phyloP scores from a whole-genome alignment of 148 eudicot species.

The Hydrangea macrophylla region DNA sequence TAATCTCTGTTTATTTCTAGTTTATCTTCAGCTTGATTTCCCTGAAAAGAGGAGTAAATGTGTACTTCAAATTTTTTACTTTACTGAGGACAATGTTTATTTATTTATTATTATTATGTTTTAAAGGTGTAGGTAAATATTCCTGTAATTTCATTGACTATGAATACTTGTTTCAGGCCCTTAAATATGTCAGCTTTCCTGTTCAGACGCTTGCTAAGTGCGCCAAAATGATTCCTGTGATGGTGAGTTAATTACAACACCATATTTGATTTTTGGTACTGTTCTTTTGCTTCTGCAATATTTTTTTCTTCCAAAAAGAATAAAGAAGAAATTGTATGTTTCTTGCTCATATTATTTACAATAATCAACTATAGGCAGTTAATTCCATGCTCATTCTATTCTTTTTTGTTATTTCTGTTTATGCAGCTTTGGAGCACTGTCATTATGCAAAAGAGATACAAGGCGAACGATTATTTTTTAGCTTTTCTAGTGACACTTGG shows the following conservation, averaged over 20 bases:
- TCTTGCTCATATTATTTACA: neutral
- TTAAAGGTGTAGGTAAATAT: neutral
- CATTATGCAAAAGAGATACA: constrained; percentile 92
- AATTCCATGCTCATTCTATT: neutral
- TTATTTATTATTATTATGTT: too few relatives aligned
- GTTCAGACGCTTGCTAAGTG: constrained; percentile 96
- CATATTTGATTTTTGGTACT: too few relatives aligned
- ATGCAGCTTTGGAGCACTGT: constrained; percentile 86
- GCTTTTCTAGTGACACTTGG: constrained; percentile 84
- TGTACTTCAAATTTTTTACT: neutral
- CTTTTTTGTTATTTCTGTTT: neutral
- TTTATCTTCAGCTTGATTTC: neutral
- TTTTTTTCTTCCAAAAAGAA: too few relatives aligned
- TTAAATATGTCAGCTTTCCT: constrained; percentile 95
- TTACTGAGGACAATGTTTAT: neutral
- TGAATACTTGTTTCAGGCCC: constrained; percentile 56
- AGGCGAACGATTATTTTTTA: constrained; percentile 77
- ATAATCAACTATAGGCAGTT: neutral
- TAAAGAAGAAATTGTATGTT: too few relatives aligned
- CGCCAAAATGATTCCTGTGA: constrained; percentile 97
- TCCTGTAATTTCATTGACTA: constrained; percentile 10
- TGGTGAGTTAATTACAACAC: constrained; percentile 70
- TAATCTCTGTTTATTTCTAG: constrained; percentile 18
- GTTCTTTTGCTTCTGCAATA: too few relatives aligned
- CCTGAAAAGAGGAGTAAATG: constrained; percentile 1